Evolutionary conservation across 2,329 filamentous ascomycete species (phyloP).

Genomic region (Septoria petroselini): DNA sequence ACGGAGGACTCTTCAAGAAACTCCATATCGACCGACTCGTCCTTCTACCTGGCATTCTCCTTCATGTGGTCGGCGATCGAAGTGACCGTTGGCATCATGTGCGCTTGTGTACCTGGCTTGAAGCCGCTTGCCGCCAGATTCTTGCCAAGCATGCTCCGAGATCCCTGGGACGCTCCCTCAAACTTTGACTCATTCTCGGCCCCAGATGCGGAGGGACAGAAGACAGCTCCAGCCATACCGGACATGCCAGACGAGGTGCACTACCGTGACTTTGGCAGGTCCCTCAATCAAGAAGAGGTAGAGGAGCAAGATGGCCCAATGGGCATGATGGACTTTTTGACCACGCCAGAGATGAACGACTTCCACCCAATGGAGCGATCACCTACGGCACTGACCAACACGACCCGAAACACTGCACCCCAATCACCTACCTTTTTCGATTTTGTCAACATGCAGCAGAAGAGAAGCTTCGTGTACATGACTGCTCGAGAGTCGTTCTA

Average conservation of each 20-base stretch:
- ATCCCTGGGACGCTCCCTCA: constrained; percentile 41
- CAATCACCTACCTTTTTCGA: constrained; percentile 62
- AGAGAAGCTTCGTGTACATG: constrained; percentile 68
- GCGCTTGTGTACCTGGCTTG: constrained; percentile 85
- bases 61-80: constrained; percentile 95
- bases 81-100: constrained; percentile 85
- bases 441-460: constrained; percentile 67
- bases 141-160: constrained; percentile 55
- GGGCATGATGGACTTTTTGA: constrained; percentile 55
- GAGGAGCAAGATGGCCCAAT: constrained; percentile 29
- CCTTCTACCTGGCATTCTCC: constrained; percentile 68
- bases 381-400: constrained; percentile 42
- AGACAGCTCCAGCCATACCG: constrained; percentile 15
- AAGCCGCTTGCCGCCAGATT: constrained; percentile 75
- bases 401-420: constrained; percentile 38
- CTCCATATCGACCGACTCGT: constrained; percentile 50
- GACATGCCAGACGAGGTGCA: constrained; percentile 25
- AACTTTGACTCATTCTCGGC: constrained; percentile 31
- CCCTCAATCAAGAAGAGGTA: constrained; percentile 8
- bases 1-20: constrained; percentile 31
- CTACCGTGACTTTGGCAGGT: constrained; percentile 29
- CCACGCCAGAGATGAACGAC: constrained; percentile 44
- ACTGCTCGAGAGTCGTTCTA: constrained; percentile 64
- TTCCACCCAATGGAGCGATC: constrained; percentile 38
- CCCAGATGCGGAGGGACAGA: constrained; percentile 15